Evolutionary conservation across 1,284 basidiomycete species (phyloP).

Genomic region (Sporisorium sorghi): DNA sequence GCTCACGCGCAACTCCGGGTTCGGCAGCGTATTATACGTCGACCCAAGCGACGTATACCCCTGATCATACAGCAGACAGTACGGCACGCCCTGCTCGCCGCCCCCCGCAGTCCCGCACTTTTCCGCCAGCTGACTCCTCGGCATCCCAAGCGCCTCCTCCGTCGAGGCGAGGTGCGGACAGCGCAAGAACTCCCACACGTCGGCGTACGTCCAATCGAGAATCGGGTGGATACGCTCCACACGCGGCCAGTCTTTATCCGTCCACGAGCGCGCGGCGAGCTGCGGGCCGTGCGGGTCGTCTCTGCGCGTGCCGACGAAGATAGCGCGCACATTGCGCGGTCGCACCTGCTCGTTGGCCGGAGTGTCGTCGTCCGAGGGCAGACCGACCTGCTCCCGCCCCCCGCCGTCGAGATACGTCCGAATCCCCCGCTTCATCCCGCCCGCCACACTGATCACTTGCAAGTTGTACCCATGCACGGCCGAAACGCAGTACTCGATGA

Average conservation of each 20-base stretch:
- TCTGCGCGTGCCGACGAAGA: slow-evolving; percentile 87
- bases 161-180: slow-evolving; percentile 75
- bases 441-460: slow-evolving; percentile 80
- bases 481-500: slow-evolving; percentile 76
- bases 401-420: slow-evolving; percentile 75
- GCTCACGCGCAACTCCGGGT: slow-evolving; percentile 78
- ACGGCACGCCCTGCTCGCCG: slow-evolving; percentile 70
- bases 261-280: slow-evolving; percentile 42
- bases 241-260: slow-evolving; percentile 79
- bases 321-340: slow-evolving; percentile 75
- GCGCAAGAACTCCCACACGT: slow-evolving; percentile 89
- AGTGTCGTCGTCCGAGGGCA: background rate
- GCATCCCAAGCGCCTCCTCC: slow-evolving; percentile 58
- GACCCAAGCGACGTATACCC: slow-evolving; percentile 97
- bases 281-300: slow-evolving; percentile 85
- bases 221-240: slow-evolving; percentile 95
- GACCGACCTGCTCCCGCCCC: slow-evolving; percentile 55
- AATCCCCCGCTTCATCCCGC: slow-evolving; percentile 85
- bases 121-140: background rate
- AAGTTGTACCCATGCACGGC: slow-evolving; percentile 78
- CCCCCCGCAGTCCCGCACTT: slow-evolving; percentile 38
- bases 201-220: slow-evolving; percentile 89
- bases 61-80: slow-evolving; percentile 89
- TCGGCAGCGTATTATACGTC: slow-evolving; percentile 91
- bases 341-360: background rate